Conservation (phyloP, 2,329 filamentous ascomycete species). For the Colletotrichum lupini region DNA sequence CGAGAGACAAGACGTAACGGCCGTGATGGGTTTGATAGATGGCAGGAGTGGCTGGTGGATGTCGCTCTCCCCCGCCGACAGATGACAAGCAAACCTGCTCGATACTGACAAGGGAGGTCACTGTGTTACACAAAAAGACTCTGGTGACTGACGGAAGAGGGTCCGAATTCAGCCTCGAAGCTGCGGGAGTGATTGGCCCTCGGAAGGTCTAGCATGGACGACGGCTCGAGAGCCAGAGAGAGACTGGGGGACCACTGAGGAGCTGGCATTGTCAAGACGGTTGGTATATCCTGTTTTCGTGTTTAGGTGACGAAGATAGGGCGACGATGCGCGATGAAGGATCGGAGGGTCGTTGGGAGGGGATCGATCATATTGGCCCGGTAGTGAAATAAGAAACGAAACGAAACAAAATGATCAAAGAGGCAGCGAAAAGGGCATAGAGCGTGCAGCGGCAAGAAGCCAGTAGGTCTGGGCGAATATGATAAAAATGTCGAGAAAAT, state of each 20-base stretch:
- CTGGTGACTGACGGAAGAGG: not conserved
- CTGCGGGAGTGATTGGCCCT: not conserved
- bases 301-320: not conserved
- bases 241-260: not conserved
- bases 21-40: conserved; percentile 14
- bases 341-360: not conserved
- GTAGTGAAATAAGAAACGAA: conserved; percentile 26
- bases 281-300: not conserved
- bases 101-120: conserved; percentile 17
- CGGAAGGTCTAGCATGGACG: not conserved
- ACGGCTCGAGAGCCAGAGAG: not conserved
- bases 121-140: conserved; percentile 13
- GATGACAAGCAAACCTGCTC: conserved; percentile 6
- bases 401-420: conserved; percentile 24
- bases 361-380: conserved; percentile 5
- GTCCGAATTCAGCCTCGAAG: not conserved
- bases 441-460: conserved; percentile 25
- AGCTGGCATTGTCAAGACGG: not conserved
- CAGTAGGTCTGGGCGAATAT: conserved; percentile 27
- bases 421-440: conserved; percentile 2
- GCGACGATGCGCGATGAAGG: not conserved
- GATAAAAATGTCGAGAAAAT: conserved; percentile 14
- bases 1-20: not conserved
- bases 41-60: conserved; percentile 27
- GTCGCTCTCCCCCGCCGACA: conserved; percentile 16